Conservation (phyloP, 768 basidiomycete species). For the Suillus spraguei region DNA sequence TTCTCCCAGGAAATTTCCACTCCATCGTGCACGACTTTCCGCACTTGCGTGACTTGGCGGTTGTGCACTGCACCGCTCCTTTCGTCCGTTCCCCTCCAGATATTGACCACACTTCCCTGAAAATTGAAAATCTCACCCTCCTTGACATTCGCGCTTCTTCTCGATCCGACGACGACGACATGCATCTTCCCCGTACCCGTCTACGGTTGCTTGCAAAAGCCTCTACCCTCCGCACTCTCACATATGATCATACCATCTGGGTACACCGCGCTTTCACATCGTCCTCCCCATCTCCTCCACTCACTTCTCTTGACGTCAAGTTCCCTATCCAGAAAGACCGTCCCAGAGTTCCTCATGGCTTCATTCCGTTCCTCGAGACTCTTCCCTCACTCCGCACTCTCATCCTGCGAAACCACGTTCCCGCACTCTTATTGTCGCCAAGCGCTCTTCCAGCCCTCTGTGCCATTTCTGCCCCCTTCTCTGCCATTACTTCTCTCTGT, state of each 20-base stretch:
- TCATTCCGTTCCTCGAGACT: constrained; percentile 25
- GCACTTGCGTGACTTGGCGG: constrained; percentile 37
- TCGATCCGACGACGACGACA: constrained; percentile 19
- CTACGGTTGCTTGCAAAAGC: constrained; percentile 39
- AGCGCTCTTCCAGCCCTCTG: constrained; percentile 23
- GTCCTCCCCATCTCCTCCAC: constrained; percentile 15
- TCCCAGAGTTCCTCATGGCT: constrained; percentile 23
- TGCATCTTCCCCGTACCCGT: constrained; percentile 10
- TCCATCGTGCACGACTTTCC: constrained; percentile 40
- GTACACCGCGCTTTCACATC: constrained; percentile 41
- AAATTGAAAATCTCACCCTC: constrained; percentile 46
- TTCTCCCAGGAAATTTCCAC: constrained; percentile 40
- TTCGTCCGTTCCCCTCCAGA: constrained; percentile 22
- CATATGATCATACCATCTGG: constrained; percentile 39
- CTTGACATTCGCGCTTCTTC: constrained; percentile 31
- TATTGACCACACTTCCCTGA: constrained; percentile 37
- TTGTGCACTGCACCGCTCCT: constrained; percentile 42
- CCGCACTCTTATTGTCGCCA: constrained; percentile 25
- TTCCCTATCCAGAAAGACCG: constrained; percentile 35
- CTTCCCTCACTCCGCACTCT: constrained; percentile 25
- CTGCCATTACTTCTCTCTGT: constrained; percentile 29
- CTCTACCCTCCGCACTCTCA: constrained; percentile 38
- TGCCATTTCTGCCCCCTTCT: constrained; percentile 28
- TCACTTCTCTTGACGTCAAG: constrained; percentile 28
- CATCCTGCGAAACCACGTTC: constrained; percentile 30